phyloP scores from a whole-genome alignment of 2,329 filamentous ascomycete genomes.

The Apiospora phragmitis region DNA sequence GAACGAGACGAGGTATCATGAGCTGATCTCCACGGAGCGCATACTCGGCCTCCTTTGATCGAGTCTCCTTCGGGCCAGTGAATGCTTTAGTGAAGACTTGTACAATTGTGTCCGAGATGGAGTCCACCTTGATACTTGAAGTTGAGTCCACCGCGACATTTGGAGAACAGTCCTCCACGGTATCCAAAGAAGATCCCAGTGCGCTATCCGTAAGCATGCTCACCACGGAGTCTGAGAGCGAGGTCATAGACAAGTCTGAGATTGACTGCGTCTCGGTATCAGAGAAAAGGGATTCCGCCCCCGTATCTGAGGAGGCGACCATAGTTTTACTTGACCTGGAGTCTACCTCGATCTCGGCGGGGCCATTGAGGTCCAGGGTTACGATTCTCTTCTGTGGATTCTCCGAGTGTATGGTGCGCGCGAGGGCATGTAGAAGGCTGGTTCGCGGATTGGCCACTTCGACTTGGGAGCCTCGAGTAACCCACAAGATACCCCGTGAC shows the following conservation, averaged over 20 bases:
- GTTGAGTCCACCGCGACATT: conserved; percentile 28
- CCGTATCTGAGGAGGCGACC: not conserved
- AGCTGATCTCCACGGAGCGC: conserved; percentile 38
- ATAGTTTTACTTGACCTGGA: conserved; percentile 23
- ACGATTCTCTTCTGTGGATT: conserved; percentile 43
- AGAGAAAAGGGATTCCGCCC: not conserved
- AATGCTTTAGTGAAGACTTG: conserved; percentile 25
- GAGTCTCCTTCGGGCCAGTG: conserved; percentile 1
- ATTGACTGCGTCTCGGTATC: not conserved
- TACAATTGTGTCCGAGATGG: conserved; percentile 24
- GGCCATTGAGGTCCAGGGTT: conserved; percentile 41
- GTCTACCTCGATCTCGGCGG: conserved; percentile 21
- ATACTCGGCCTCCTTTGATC: conserved; percentile 42
- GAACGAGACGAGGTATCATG: conserved; percentile 46
- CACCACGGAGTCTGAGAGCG: not conserved
- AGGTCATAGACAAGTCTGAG: not conserved
- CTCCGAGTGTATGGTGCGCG: conserved; percentile 51
- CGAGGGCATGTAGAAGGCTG: conserved; percentile 45
- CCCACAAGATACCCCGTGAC: conserved; percentile 22
- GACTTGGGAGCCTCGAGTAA: conserved; percentile 22
- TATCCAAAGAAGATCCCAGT: not conserved
- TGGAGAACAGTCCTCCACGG: too few species aligned
- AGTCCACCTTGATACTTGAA: conserved; percentile 21
- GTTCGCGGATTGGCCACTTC: conserved; percentile 33
- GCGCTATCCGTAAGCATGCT: not conserved